phyloP scores from a whole-genome alignment of 2,329 filamentous ascomycete species.

The Scytalidium sp. region DNA sequence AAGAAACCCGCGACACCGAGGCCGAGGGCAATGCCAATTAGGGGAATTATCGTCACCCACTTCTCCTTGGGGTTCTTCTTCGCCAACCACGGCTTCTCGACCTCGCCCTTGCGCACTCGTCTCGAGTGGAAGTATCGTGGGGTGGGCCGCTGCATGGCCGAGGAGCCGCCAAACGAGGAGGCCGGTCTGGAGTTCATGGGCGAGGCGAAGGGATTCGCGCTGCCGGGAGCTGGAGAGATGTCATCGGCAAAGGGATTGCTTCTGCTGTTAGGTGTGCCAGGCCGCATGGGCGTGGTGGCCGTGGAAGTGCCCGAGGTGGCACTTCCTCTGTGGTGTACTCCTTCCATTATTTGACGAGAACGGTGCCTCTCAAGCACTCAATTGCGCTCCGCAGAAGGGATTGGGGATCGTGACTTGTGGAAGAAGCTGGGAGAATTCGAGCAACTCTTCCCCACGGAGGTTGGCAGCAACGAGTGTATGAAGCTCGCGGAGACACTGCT shows the following conservation, averaged over 20 bases:
- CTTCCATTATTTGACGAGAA: slow-evolving; percentile 5
- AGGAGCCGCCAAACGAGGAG: slow-evolving; percentile 38
- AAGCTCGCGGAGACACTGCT: no score
- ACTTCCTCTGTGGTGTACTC: slow-evolving; percentile 12
- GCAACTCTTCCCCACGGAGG: not conserved
- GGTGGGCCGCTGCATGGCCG: slow-evolving; percentile 26
- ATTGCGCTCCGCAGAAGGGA: not conserved
- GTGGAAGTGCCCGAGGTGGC: slow-evolving; percentile 19
- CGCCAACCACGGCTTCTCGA: slow-evolving; percentile 76
- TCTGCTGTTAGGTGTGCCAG: slow-evolving; percentile 34
- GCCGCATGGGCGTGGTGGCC: slow-evolving; percentile 31
- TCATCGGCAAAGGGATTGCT: slow-evolving; percentile 24
- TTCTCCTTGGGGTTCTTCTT: slow-evolving; percentile 76
- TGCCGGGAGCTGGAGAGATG: slow-evolving; percentile 20
- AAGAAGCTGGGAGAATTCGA: not conserved
- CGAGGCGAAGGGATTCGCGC: slow-evolving; percentile 23
- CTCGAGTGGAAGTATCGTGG: slow-evolving; percentile 28
- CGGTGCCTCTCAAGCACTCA: not conserved
- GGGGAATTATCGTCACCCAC: slow-evolving; percentile 79
- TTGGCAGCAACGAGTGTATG: not conserved
- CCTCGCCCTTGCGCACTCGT: slow-evolving; percentile 65
- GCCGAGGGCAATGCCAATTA: slow-evolving; percentile 68
- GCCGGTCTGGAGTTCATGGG: slow-evolving; percentile 40
- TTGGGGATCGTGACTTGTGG: not conserved
- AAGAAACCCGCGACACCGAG: slow-evolving; percentile 66